Base-by-base conservation (phyloP, 176 grass and related monocot species). In the Ananas comosus region DNA sequence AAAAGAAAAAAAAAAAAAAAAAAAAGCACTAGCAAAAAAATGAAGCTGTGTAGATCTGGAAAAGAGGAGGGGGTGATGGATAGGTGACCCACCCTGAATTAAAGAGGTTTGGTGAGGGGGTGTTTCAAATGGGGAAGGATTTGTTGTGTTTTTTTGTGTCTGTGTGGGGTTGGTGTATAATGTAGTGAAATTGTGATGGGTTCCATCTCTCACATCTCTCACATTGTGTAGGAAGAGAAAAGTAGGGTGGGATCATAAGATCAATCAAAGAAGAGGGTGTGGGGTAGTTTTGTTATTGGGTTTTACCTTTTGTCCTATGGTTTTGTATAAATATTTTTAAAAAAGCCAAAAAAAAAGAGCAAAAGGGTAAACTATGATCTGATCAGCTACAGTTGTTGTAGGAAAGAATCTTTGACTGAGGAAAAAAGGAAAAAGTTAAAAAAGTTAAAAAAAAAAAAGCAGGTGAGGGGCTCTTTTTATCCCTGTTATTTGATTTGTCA, bases 381-480 rank as follows among this genome's bases (percentile, higher is more conserved):
- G n/a, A 8, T 9, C 17, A 7, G 22, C 56, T 10, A 21, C 13
- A 9, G 56, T 8, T 71, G 0, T 78, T 69, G 78, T 50, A 13
- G 64, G 72, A n/a, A 63, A 68, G 66, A 81, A 85, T 79, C 86
- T 81, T 83, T 83, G 68, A 78, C 81, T 80, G 22, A 22, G 25
- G 18, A 11, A 65, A 78, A 65, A 50, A 29, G 6, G 14, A 18
- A 42, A 42, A 7, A 42, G 33, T 27, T 1, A 27, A 42, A 42
- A 42, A 33, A 33, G 3, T 33, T 0, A 4, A 4, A 42, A 42
- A 42, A 42, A 42, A 42, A 7, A 42, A 42, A 7, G 33, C 4
- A 42, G 33, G 33, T 6, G 4, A 7, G 33, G 33, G 33, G 33
- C 5, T 42, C 33, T 42, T 7, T 42, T 42, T 42, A 42, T 42